Base-by-base conservation (phyloP, 2,329 filamentous ascomycete genomes). In the Xylariales sp. region DNA sequence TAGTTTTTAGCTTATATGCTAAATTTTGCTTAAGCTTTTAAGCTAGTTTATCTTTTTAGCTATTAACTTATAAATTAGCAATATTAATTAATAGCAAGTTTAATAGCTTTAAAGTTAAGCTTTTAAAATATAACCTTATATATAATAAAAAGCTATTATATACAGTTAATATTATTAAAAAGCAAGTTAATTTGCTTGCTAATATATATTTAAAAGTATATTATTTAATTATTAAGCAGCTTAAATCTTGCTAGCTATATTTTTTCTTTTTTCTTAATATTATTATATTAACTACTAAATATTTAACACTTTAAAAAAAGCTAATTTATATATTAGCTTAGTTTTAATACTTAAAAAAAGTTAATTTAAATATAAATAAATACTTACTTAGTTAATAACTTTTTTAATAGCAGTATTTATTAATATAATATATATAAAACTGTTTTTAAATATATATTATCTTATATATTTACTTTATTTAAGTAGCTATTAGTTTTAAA, bases 371-470 rank as follows among this genome's bases (percentile, higher is more conserved):
- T 93, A 1, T 79, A 84, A 0, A 81, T 97, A 43, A 98, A 98
- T 77, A 89, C 93, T 10, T 97, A 90, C 79, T 85, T 89, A 0
- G 90, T 97, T 63, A 80, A 78, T 0, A 80, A 82, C 9, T 88
- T 90, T 48, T 89, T 89, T 0, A 83, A 79, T 1, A 85, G 83
- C 12, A 86, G 87, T 0, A 87, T 97, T 23, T 90, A 90, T 69
- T 94, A 97, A 76, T 98, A 95, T 73, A 93, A 97, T 81, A 92
- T 94, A 81, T 85, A 91, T 86, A 46, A 6, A 8, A 60, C n/a
- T 8, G 4, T 12, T 1, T 3, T 12, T 34, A 1, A 10, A n/a
- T 48, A 48, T 10, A n/a, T 45, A 14, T 36, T 14, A 1, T 28
- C 14, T n/a, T 3, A 0, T 18, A 12, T 45, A 60, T 46, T 63